Evolutionary conservation across 176 grass and related monocot species (phyloP).

Genomic region (Eremochloa ophiuroides): DNA sequence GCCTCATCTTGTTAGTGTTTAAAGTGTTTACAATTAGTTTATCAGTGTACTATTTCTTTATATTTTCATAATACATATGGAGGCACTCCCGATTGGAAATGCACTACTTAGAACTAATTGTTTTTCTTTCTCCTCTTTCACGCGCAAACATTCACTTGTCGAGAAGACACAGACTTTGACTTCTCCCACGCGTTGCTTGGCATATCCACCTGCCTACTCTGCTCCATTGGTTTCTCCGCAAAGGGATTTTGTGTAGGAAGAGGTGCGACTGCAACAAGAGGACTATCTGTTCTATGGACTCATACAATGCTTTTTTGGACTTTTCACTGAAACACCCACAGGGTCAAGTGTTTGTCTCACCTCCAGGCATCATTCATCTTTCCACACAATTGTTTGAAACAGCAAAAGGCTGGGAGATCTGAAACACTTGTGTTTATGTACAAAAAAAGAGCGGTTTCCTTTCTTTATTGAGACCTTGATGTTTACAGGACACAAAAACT

Average conservation of each 20-base stretch:
- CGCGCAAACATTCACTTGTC: not conserved
- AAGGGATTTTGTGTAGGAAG: not conserved
- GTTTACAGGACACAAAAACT: slow-evolving; percentile 37
- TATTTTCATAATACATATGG: not conserved
- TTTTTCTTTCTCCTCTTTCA: not conserved
- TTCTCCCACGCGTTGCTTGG: not conserved
- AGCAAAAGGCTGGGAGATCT: not conserved
- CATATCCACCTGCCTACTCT: not conserved
- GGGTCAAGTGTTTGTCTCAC: not conserved
- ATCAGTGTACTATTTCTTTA: not conserved
- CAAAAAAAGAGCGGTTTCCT: slow-evolving; percentile 6
- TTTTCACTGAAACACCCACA: not conserved
- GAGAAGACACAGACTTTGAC: not conserved
- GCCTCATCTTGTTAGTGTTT: too few relatives aligned
- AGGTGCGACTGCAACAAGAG: too few relatives aligned
- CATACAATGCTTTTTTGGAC: not conserved
- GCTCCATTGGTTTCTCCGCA: not conserved
- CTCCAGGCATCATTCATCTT: not conserved
- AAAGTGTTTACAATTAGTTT: not conserved
- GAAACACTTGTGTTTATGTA: not conserved
- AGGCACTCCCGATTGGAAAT: not conserved
- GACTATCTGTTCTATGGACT: not conserved
- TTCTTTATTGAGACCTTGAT: slow-evolving; percentile 20
- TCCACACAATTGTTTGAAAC: not conserved
- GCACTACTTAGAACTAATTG: not conserved